phyloP scores from a whole-genome alignment of 805 yeast species.

The Wickerhamiella cacticola region DNA sequence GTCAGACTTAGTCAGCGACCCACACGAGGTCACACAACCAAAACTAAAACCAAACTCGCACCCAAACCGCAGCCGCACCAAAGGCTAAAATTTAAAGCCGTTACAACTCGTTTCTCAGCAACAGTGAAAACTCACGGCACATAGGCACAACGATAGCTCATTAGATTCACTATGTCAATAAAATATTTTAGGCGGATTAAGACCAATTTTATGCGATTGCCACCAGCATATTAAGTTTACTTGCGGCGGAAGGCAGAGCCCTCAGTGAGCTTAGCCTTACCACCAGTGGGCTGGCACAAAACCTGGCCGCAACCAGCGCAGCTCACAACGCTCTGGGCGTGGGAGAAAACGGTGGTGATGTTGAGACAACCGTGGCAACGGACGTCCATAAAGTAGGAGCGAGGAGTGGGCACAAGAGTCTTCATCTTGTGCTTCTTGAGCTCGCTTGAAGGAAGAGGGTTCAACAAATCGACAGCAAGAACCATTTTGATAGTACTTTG shows the following conservation, averaged over 20 bases:
- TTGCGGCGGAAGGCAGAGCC: constrained; percentile 99
- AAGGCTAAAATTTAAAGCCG: too few relatives aligned
- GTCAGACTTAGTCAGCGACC: too few relatives aligned
- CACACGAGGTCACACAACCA: too few relatives aligned
- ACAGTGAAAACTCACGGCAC: background rate
- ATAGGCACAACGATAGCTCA: background rate
- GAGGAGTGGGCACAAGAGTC: constrained; percentile 94
- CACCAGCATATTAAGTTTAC: constrained; percentile 35
- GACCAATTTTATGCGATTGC: background rate
- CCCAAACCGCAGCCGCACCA: too few relatives aligned
- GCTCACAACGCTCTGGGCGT: constrained; percentile 99
- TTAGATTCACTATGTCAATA: constrained; percentile 8
- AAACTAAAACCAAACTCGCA: too few relatives aligned
- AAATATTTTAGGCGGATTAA: constrained; percentile 3
- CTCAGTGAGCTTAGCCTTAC: constrained; percentile 98
- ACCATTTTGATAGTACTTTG: constrained; percentile 37
- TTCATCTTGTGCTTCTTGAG: constrained; percentile 94
- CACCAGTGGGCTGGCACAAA: constrained; percentile 98
- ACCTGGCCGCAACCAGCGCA: constrained; percentile 98
- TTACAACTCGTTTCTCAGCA: too few relatives aligned
- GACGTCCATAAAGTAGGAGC: constrained; percentile 99
- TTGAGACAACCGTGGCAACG: constrained; percentile 99
- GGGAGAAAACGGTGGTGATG: constrained; percentile 99
- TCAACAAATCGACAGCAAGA: constrained; percentile 96
- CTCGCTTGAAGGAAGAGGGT: constrained; percentile 97